Base-by-base conservation (phyloP, 2,329 filamentous ascomycete species). In the Pseudocercospora macadamiae region DNA sequence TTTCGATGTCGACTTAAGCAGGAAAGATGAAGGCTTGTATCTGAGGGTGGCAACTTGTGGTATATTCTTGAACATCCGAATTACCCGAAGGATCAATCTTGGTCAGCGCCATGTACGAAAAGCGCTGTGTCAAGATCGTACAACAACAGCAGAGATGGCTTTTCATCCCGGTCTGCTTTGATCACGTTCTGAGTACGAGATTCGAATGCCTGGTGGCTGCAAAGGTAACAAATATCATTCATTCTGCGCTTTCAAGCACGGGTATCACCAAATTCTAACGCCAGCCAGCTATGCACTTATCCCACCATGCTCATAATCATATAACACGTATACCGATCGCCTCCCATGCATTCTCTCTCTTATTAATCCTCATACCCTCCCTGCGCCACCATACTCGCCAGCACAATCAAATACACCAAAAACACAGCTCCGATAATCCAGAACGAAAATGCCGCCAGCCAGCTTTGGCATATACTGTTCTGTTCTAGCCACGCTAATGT, bases 401-500 rank as follows among this genome's bases (percentile, higher is more conserved):
- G 82, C 48, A 88, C 73, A 70, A 87, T 83, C 83, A 88, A 86
- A 83, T 85, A 88, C 19, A 87, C 70, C 68, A 86, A 80, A 66
- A 88, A 86, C n/a, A 87, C 80, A 1, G 79, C 79, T 36, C 84
- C 84, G 14, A 88, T 77, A 55, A 88, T 81, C 75, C 85, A 86
- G 66, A 87, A 86, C 8, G 84, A 82, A 66, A 88, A 88, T 3
- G 79, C 81, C 0, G 85, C 83, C 66, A 83, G 80, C 86, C 86
- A 88, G 69, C 82, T 84, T 68, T 84, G 81, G 70, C 85, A 88
- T 18, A 87, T 87, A 57, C 79, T 85, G 64, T 78, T 79, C 75
- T 87, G 85, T 70, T 85, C 81, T 73, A 88, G 69, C 79, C 82
- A 88, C 26, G 84, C 85, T 66, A 87, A 70, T 2, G 86, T 86